Evolutionary conservation across 306 rosid genomes (phyloP).

Genomic region (Rubus idaeus): DNA sequence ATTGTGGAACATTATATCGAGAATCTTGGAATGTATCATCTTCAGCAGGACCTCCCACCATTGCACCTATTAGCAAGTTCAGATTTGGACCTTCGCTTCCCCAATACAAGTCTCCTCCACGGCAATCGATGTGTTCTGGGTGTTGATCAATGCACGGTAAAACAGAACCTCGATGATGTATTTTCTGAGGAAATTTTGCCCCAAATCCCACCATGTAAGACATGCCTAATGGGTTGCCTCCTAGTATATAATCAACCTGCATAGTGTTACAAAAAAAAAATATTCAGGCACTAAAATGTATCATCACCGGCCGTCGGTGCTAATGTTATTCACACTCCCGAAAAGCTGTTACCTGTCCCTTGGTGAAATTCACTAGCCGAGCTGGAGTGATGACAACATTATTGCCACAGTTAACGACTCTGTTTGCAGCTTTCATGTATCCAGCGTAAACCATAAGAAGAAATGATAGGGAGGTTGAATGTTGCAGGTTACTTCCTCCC

Average conservation of each 20-base stretch:
- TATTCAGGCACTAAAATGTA: background rate
- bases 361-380: slow-evolving; percentile 28
- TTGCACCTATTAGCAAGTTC: slow-evolving; percentile 46
- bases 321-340: background rate
- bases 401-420: slow-evolving; percentile 20
- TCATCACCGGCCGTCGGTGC: background rate
- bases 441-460: slow-evolving; percentile 45
- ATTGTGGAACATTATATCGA: slow-evolving; percentile 34
- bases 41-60: slow-evolving; percentile 49
- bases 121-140: slow-evolving; percentile 32
- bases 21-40: slow-evolving; percentile 41
- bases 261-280: background rate
- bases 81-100: slow-evolving; percentile 28
- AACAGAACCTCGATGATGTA: slow-evolving; percentile 56
- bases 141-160: slow-evolving; percentile 37
- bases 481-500: slow-evolving; percentile 42
- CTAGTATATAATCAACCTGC: slow-evolving; percentile 13
- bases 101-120: slow-evolving; percentile 34
- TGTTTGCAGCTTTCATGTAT: slow-evolving; percentile 9
- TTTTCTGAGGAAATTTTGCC: slow-evolving; percentile 35
- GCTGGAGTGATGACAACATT: slow-evolving; percentile 9
- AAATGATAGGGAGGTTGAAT: slow-evolving; percentile 37
- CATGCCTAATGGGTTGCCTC: slow-evolving; percentile 27
- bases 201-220: slow-evolving; percentile 66
- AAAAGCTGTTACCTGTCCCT: slow-evolving; percentile 6